A percentile compares a stretch with the other conserved stretches of the same genome.
Evolutionary conservation across 371 early-diverging fungal genomes (phyloP).

Genomic region (Coemansia sp.): DNA sequence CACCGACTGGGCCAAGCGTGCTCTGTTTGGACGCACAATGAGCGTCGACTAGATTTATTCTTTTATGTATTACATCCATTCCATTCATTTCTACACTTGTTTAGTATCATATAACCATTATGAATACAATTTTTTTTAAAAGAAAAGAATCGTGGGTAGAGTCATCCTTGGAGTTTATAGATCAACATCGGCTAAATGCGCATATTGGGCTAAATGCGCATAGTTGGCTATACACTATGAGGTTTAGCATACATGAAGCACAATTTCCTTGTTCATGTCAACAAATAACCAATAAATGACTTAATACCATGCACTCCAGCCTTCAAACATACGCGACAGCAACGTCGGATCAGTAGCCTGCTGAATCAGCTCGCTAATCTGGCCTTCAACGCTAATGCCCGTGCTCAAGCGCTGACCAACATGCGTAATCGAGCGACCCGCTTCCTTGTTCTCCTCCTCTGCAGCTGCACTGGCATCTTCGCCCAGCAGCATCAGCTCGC

Average conservation of each 20-base stretch:
- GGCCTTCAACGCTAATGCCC: constrained; percentile 58
- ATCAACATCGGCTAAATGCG: no score
- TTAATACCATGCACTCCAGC: constrained; percentile 56
- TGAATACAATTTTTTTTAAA: no score
- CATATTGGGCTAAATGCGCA: no score
- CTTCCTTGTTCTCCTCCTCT: constrained; percentile 57
- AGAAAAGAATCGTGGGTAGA: no score
- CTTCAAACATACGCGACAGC: constrained; percentile 60
- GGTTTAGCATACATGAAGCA: neutral
- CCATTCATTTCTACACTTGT: no score
- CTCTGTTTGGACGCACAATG: constrained; percentile 85
- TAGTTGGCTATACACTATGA: no score
- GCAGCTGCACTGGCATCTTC: constrained; percentile 8
- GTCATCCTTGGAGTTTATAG: no score
- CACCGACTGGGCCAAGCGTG: constrained; percentile 88
- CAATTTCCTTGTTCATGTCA: neutral
- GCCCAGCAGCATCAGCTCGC: neutral
- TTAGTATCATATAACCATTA: no score
- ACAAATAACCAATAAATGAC: neutral
- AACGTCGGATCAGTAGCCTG: constrained; percentile 55
- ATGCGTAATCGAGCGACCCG: constrained; percentile 61
- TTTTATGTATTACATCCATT: no score
- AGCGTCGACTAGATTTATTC: constrained; percentile 32
- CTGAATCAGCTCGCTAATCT: constrained; percentile 62
- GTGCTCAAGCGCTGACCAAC: constrained; percentile 56